phyloP scores from a whole-genome alignment of 1,284 basidiomycete species.

The Sporisorium reilianum region DNA sequence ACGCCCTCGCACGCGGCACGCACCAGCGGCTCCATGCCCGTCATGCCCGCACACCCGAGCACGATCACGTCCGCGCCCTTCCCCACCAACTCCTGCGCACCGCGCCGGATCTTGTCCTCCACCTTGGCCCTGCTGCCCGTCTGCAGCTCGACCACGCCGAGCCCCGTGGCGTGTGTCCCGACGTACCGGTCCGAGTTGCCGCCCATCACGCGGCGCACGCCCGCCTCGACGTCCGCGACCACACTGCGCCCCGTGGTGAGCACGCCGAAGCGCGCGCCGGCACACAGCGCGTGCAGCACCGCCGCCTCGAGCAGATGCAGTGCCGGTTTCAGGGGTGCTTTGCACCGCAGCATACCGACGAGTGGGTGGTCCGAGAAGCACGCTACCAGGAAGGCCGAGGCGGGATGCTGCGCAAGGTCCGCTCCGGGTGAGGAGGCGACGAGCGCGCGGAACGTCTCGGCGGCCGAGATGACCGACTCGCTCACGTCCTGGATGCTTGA shows the following conservation, averaged over 20 bases:
- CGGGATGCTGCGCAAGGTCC: conserved; percentile 10
- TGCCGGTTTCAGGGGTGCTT: conserved; percentile 15
- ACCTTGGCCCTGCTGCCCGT: conserved; percentile 29
- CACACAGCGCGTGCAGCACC: conserved; percentile 29
- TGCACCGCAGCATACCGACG: conserved; percentile 34
- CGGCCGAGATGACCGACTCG: conserved; percentile 41
- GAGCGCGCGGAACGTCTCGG: conserved; percentile 31
- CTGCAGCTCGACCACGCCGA: conserved; percentile 56
- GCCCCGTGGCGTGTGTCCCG: conserved; percentile 42
- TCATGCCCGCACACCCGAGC: conserved; percentile 61
- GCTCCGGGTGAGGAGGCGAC: neutral
- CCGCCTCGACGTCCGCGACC: conserved; percentile 51
- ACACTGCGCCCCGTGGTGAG: conserved; percentile 51
- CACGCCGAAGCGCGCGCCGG: conserved; percentile 42
- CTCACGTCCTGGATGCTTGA: conserved; percentile 41
- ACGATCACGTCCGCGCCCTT: conserved; percentile 58
- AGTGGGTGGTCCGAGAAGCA: conserved; percentile 62
- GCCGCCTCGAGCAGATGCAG: conserved; percentile 57
- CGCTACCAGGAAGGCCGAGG: conserved; percentile 45
- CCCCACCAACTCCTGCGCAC: conserved; percentile 24
- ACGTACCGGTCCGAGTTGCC: conserved; percentile 48
- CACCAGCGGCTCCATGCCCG: conserved; percentile 53
- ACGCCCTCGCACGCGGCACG: conserved; percentile 16
- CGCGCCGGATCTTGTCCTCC: conserved; percentile 26
- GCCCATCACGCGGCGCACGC: conserved; percentile 44